phyloP scores from a whole-genome alignment of 208 protist genomes.

The Endotrypanum monterogeii region DNA sequence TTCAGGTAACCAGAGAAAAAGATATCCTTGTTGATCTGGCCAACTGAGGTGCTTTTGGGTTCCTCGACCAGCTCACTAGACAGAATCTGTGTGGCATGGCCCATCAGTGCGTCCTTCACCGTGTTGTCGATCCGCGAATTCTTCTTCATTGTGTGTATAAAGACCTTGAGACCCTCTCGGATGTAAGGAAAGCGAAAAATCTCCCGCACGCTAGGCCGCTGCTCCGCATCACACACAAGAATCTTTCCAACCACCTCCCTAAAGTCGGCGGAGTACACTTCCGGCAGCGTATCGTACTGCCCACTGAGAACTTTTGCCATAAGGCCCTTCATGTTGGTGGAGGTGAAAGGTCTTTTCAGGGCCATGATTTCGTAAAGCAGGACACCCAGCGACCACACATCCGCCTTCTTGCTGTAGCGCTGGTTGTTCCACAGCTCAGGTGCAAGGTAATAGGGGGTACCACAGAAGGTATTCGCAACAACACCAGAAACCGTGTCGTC shows the following conservation, averaged over 20 bases:
- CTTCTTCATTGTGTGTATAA: slow-evolving; percentile 83
- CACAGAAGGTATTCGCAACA: slow-evolving; percentile 83
- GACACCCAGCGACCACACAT: slow-evolving; percentile 83
- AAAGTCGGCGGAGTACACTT: slow-evolving; percentile 65
- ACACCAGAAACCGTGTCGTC: slow-evolving; percentile 89
- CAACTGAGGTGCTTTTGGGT: slow-evolving; percentile 39
- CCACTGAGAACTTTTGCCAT: slow-evolving; percentile 81
- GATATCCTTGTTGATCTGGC: slow-evolving; percentile 77
- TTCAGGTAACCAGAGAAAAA: slow-evolving; percentile 67
- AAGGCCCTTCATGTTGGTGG: slow-evolving; percentile 82
- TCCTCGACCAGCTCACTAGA: slow-evolving; percentile 37
- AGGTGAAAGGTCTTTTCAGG: slow-evolving; percentile 76
- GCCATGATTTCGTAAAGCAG: slow-evolving; percentile 84
- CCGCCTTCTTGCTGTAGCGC: slow-evolving; percentile 87
- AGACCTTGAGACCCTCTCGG: slow-evolving; percentile 76
- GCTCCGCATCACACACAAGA: slow-evolving; percentile 71
- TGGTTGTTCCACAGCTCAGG: slow-evolving; percentile 92
- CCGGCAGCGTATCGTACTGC: slow-evolving; percentile 65
- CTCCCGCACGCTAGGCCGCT: slow-evolving; percentile 67
- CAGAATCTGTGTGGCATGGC: slow-evolving; percentile 73
- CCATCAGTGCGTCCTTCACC: slow-evolving; percentile 61
- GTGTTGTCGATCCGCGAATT: slow-evolving; percentile 66
- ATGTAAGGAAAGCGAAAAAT: slow-evolving; percentile 81
- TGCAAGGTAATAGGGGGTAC: slow-evolving; percentile 82
- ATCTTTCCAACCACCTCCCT: slow-evolving; percentile 63